Base-by-base conservation (phyloP, 805 yeast genomes). In the Kodamaea neixiangensis region DNA sequence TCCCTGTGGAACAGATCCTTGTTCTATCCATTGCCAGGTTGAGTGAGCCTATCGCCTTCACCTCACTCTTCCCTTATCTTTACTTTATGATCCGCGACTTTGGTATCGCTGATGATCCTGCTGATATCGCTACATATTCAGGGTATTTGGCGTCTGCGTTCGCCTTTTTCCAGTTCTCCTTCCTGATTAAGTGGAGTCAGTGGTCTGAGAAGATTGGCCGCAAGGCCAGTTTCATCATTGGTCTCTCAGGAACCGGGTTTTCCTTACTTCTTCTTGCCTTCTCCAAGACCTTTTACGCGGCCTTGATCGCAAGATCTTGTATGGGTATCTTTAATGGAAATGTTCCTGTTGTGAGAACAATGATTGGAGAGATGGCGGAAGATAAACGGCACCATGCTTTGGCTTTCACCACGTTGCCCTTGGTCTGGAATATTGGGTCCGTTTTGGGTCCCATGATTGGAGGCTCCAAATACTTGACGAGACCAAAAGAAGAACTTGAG, bases 361-460 rank as follows among this genome's bases (percentile, higher is more conserved):
- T 65, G 38, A 63, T 67, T 37, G 71, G 72, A 3, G 72, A 68
- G 53, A 57, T 68, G 10, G 71, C 64, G 14, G 60, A 58, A 20
- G 69, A 68, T 44, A 58, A 62, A 35, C 49, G 60, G n/a, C 72
- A 67, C 49, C 72, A 68, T 44, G 59, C 67, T 1, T 42, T 67
- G 7, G 72, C 71, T 5, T 67, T 67, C 52, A 60, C 66, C 2
- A 59, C 63, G 6, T 54, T 68, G 10, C 72, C 72, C 5, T 53
- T 68, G n/a, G 55, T 68, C 34, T 67, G 64, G 63, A 68, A 67
- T 52, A 58, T 68, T 22, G 72, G 72, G 5, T 51, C 63, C 29
- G 63, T 67, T 13, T 53, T 67, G 13, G 72, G 72, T 1, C 72
- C 72, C 2, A 56, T 62, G 44, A 66, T 68, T 43, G 72, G 72